Evolutionary conservation across 2,329 filamentous ascomycete species (phyloP).

Genomic region (Pestalotiopsis sp.): DNA sequence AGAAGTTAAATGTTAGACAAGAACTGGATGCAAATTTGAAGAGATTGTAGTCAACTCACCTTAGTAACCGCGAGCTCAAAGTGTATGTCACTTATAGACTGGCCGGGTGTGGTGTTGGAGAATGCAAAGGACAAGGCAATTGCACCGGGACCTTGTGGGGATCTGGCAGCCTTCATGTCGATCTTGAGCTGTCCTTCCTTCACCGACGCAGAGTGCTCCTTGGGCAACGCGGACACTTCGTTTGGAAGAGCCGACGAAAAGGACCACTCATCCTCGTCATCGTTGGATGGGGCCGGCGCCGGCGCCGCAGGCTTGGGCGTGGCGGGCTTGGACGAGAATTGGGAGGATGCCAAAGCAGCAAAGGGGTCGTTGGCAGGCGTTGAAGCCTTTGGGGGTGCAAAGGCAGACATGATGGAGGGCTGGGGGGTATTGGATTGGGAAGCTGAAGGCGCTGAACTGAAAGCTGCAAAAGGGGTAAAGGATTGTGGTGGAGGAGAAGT

Average conservation of each 20-base stretch:
- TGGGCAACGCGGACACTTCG: slow-evolving; percentile 54
- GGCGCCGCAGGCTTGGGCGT: slow-evolving; percentile 34
- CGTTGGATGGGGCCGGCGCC: slow-evolving; percentile 40
- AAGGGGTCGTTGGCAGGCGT: slow-evolving; percentile 51
- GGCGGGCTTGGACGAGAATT: slow-evolving; percentile 39
- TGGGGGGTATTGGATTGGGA: slow-evolving; percentile 59
- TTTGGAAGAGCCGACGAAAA: slow-evolving; percentile 85
- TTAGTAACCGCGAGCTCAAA: slow-evolving; percentile 95
- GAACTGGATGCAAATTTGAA: not conserved
- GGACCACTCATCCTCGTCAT: slow-evolving; percentile 86
- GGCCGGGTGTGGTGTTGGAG: slow-evolving; percentile 71
- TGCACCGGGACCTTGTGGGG: slow-evolving; percentile 52
- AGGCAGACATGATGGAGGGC: slow-evolving; percentile 43
- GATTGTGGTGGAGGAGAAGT: slow-evolving; percentile 44
- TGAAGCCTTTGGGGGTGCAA: slow-evolving; percentile 42
- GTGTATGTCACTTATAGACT: slow-evolving; percentile 77
- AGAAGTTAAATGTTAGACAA: not conserved
- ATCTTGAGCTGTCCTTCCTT: slow-evolving; percentile 73
- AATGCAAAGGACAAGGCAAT: slow-evolving; percentile 79
- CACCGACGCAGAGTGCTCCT: slow-evolving; percentile 66
- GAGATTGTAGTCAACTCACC: slow-evolving; percentile 50
- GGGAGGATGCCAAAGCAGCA: slow-evolving; percentile 47
- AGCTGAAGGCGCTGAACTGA: slow-evolving; percentile 49
- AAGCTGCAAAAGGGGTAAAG: slow-evolving; percentile 59
- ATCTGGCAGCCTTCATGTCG: slow-evolving; percentile 70